Conservation (phyloP, 441 rosid species). For the Adansonia gregorii region DNA sequence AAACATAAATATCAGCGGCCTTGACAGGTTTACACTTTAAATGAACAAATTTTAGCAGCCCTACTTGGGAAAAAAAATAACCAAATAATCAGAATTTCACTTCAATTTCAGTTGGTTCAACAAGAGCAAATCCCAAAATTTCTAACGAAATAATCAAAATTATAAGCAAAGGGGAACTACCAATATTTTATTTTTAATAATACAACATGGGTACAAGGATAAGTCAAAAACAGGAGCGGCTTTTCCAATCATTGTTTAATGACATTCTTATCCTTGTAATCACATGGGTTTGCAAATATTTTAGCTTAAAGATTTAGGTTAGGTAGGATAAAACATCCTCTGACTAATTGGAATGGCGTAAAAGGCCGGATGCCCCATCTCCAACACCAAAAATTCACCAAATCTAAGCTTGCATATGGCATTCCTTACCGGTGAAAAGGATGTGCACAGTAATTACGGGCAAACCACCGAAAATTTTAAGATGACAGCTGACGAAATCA, state of each 20-base stretch:
- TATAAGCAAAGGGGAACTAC: background rate
- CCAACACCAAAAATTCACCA: conserved; percentile 21
- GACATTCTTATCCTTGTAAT: conserved; percentile 30
- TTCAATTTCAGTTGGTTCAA: conserved; percentile 12
- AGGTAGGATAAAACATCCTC: conserved; percentile 49
- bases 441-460: conserved; percentile 31
- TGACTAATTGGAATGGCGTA: conserved; percentile 28
- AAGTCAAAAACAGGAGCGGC: conserved; percentile 27
- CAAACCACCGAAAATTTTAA: conserved; percentile 21
- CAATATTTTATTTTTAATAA: background rate
- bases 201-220: background rate
- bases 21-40: background rate
- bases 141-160: background rate
- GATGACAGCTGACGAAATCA: conserved; percentile 22
- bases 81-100: background rate
- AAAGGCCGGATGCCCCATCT: conserved; percentile 12
- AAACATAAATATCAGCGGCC: conserved; percentile 18
- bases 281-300: conserved; percentile 33
- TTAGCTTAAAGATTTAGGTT: conserved; percentile 34
- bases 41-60: background rate
- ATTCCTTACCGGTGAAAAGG: conserved; percentile 33
- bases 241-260: conserved; percentile 27
- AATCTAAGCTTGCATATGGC: conserved; percentile 34
- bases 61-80: background rate
- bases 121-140: conserved; percentile 8